A percentile compares a stretch with the other conserved stretches of the same genome.
phyloP scores from a whole-genome alignment of 2,329 filamentous ascomycete species.

The Aspergillus flavus region DNA sequence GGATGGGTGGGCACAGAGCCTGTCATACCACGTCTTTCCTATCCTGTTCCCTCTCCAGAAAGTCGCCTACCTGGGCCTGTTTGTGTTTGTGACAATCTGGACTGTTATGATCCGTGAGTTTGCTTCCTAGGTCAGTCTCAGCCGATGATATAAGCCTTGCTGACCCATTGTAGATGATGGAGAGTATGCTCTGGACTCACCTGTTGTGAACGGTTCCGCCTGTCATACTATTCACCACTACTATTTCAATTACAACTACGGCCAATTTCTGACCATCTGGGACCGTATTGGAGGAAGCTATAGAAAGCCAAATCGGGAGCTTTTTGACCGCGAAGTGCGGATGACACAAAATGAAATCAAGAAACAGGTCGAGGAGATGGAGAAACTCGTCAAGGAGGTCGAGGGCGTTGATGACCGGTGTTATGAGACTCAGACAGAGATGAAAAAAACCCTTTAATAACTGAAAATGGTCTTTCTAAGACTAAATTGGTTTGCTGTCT shows the following conservation, averaged over 20 bases:
- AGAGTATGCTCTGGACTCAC: conserved; percentile 84
- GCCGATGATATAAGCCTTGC: not conserved
- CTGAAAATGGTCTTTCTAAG: not conserved
- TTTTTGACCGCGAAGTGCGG: conserved; percentile 16
- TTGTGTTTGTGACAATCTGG: conserved; percentile 93
- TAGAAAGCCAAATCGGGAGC: conserved; percentile 17
- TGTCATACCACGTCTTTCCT: conserved; percentile 91
- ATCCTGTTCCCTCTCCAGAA: conserved; percentile 92
- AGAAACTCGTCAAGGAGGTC: conserved; percentile 16
- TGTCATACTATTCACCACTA: conserved; percentile 92
- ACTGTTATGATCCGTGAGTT: conserved; percentile 75
- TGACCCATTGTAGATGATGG: conserved; percentile 65
- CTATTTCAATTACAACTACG: conserved; percentile 90
- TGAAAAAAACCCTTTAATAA: conserved; percentile 9
- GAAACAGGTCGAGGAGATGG: conserved; percentile 15
- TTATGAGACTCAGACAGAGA: conserved; percentile 2
- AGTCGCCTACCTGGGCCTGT: conserved; percentile 79
- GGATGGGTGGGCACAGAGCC: conserved; percentile 82
- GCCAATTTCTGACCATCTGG: conserved; percentile 92
- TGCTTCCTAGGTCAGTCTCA: not conserved
- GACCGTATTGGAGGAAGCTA: conserved; percentile 79
- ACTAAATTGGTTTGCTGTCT: not conserved
- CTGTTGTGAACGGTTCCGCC: conserved; percentile 89
- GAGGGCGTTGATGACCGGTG: conserved; percentile 17
- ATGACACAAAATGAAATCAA: conserved; percentile 11